Percentiles rank a stretch among this genome's conserved stretches.
Conservation (phyloP, 1,284 basidiomycete genomes). For the Pisolithus thermaeus region DNA sequence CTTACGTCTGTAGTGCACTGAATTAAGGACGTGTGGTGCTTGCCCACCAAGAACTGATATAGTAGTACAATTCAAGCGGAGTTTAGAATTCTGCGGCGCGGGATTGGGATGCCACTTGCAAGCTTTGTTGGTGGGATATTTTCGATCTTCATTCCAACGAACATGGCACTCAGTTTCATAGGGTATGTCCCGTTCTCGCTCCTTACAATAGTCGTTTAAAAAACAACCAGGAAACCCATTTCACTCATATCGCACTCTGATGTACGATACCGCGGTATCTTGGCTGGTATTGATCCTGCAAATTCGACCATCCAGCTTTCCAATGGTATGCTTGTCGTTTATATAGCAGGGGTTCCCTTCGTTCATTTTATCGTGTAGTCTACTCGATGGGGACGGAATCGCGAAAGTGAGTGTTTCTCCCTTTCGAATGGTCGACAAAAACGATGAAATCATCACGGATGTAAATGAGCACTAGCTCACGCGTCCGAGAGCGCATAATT, state of each 20-base stretch:
- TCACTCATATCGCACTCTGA: constrained; percentile 87
- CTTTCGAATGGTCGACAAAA: constrained; percentile 6
- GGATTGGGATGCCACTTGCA: constrained; percentile 6
- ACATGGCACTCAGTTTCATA: constrained; percentile 70
- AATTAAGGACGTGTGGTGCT: background rate
- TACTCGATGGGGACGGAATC: constrained; percentile 87
- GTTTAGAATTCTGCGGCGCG: constrained; percentile 11
- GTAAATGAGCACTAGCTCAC: constrained; percentile 49
- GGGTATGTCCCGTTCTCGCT: constrained; percentile 38
- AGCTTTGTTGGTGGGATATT: constrained; percentile 10
- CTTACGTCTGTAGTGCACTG: background rate
- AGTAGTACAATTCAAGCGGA: constrained; percentile 19
- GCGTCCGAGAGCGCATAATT: constrained; percentile 64
- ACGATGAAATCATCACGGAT: constrained; percentile 58
- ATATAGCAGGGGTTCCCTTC: background rate
- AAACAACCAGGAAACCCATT: constrained; percentile 67
- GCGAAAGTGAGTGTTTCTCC: constrained; percentile 53
- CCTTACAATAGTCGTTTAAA: constrained; percentile 1
- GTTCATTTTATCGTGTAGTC: constrained; percentile 38
- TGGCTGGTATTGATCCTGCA: constrained; percentile 78
- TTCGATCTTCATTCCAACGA: constrained; percentile 12
- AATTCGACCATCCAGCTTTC: constrained; percentile 84
- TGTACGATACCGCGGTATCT: constrained; percentile 83
- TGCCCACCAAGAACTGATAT: background rate
- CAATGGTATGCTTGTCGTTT: constrained; percentile 52